Percentiles rank a stretch among this genome's conserved stretches.
Conservation (phyloP, 2,329 filamentous ascomycete species). For the Chaetoscypha palmicola region DNA sequence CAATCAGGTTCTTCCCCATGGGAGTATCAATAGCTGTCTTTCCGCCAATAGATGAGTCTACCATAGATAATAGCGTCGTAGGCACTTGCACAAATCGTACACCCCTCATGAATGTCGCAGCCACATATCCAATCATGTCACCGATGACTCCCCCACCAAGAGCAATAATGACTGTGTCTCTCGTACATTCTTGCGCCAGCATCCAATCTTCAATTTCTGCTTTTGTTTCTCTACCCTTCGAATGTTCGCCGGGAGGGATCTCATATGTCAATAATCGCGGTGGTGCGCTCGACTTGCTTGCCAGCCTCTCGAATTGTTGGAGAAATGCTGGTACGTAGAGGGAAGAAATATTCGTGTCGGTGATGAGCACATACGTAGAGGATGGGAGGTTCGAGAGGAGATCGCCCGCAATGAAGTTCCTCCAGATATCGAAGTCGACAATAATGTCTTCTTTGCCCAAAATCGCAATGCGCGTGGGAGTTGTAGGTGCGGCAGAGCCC, state of each 20-base stretch:
- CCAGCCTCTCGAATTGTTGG: slow-evolving; percentile 50
- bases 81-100: slow-evolving; percentile 95
- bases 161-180: slow-evolving; percentile 91
- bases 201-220: slow-evolving; percentile 97
- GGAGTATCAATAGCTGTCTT: slow-evolving; percentile 98
- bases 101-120: slow-evolving; percentile 96
- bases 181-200: slow-evolving; percentile 81
- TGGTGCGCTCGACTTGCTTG: slow-evolving; percentile 32
- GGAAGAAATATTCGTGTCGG: slow-evolving; percentile 83
- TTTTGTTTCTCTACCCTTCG: slow-evolving; percentile 89
- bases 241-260: slow-evolving; percentile 86
- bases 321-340: slow-evolving; percentile 76
- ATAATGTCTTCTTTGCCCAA: slow-evolving; percentile 86
- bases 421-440: slow-evolving; percentile 87
- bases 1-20: slow-evolving; percentile 91
- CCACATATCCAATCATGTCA: slow-evolving; percentile 95
- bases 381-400: slow-evolving; percentile 70
- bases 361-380: slow-evolving; percentile 93
- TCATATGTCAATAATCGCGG: slow-evolving; percentile 76
- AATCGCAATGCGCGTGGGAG: slow-evolving; percentile 63
- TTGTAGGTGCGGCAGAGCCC: slow-evolving; percentile 18
- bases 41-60: slow-evolving; percentile 95
- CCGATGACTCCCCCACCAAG: slow-evolving; percentile 95
- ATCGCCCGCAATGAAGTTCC: slow-evolving; percentile 72
- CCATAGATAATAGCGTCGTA: slow-evolving; percentile 91